Evolutionary conservation across 2,329 filamentous ascomycete species (phyloP).

Genomic region (Leptographium radiaticola): DNA sequence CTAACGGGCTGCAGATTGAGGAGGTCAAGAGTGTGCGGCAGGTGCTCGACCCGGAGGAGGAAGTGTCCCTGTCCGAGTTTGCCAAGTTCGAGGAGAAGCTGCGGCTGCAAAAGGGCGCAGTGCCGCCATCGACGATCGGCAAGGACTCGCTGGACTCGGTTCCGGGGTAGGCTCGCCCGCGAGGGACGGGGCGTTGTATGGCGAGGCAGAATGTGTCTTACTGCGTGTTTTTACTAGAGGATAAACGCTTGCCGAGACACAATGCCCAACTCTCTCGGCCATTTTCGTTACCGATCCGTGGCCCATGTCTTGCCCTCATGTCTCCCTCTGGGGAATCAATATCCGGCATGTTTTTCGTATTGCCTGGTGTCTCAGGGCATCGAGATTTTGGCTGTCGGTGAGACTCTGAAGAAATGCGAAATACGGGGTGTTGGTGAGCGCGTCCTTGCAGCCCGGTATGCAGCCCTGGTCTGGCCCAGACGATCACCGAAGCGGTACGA

Average conservation of each 20-base stretch:
- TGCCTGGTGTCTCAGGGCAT: too few relatives aligned
- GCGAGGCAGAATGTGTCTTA: neutral
- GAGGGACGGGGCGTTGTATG: too few relatives aligned
- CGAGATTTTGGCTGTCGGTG: too few relatives aligned
- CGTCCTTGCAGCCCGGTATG: too few relatives aligned
- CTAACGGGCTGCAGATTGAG: slow-evolving; percentile 52
- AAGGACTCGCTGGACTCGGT: slow-evolving; percentile 26
- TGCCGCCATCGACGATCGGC: slow-evolving; percentile 23
- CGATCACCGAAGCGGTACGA: too few relatives aligned
- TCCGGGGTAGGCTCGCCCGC: slow-evolving; percentile 16
- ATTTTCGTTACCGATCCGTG: too few relatives aligned
- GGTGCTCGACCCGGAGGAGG: slow-evolving; percentile 82
- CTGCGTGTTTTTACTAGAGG: neutral
- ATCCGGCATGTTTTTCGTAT: too few relatives aligned
- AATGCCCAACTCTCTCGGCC: neutral
- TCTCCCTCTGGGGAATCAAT: too few relatives aligned
- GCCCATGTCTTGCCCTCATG: too few relatives aligned
- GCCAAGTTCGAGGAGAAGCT: slow-evolving; percentile 86
- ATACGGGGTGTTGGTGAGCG: too few relatives aligned
- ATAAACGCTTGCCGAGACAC: neutral
- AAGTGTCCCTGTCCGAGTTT: slow-evolving; percentile 76
- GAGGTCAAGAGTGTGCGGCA: slow-evolving; percentile 90
- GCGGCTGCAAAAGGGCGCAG: slow-evolving; percentile 36
- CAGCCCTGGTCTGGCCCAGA: too few relatives aligned
- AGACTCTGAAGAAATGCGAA: too few relatives aligned